phyloP scores from a whole-genome alignment of 495 filamentous ascomycete genomes.

The Neurospora sp. region DNA sequence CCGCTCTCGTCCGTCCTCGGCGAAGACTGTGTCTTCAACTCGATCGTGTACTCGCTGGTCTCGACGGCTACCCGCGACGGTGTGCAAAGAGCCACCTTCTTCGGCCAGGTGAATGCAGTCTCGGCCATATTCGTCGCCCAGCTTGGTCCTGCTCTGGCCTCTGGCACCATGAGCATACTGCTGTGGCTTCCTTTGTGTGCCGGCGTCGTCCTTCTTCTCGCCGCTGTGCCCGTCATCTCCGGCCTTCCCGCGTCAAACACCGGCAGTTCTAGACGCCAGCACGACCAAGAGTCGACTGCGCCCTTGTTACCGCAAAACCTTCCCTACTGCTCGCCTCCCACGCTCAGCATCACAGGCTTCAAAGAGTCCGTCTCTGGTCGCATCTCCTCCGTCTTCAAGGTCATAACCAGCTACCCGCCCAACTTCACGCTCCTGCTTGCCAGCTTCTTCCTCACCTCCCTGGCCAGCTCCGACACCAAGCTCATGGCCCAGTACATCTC shows the following conservation, averaged over 20 bases:
- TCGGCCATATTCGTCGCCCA: constrained; percentile 28
- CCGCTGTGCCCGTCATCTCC: constrained; percentile 24
- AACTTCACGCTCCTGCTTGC: constrained; percentile 28
- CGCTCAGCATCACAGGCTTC: neutral
- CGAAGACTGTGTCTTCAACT: constrained; percentile 38
- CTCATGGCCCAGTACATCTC: constrained; percentile 36
- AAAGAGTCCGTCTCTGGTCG: constrained; percentile 11
- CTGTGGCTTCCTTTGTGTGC: constrained; percentile 32
- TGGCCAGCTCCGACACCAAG: constrained; percentile 37
- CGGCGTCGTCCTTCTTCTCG: constrained; percentile 25
- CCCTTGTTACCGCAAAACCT: constrained; percentile 2
- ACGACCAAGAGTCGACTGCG: constrained; percentile 12
- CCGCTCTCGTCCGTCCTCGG: constrained; percentile 31
- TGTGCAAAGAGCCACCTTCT: constrained; percentile 32
- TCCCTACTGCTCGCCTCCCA: neutral
- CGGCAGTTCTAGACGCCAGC: neutral
- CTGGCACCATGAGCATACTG: constrained; percentile 27
- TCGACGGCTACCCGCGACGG: constrained; percentile 29
- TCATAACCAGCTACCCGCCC: constrained; percentile 17
- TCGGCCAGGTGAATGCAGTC: constrained; percentile 32
- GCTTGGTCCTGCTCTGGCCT: constrained; percentile 33
- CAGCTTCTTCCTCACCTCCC: constrained; percentile 32
- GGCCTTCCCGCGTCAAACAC: neutral
- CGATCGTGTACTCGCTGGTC: constrained; percentile 33
- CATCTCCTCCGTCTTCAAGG: constrained; percentile 13